phyloP scores from a whole-genome alignment of 345 rosid genomes.

The Eutrema japonicum region DNA sequence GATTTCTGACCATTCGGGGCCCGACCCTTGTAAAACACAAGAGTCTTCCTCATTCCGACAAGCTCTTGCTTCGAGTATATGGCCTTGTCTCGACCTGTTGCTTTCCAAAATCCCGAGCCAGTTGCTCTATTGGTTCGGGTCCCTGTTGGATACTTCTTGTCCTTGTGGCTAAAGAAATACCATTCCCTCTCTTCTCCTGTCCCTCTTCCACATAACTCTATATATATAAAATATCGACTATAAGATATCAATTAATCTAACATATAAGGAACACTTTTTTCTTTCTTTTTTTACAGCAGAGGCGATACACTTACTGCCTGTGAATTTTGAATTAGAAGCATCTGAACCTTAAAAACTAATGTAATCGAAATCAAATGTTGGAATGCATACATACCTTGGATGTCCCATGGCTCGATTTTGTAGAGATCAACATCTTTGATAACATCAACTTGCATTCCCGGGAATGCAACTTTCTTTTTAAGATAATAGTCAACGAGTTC shows the following conservation, averaged over 20 bases:
- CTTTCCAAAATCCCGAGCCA: constrained; percentile 98
- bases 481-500: constrained; percentile 84
- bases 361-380: not conserved
- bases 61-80: constrained; percentile 78
- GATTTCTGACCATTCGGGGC: constrained; percentile 97
- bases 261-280: not conserved
- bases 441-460: constrained; percentile 70
- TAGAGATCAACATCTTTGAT: constrained; percentile 82
- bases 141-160: constrained; percentile 97
- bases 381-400: constrained; percentile 56
- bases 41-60: constrained; percentile 96
- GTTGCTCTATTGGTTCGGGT: constrained; percentile 98
- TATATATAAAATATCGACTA: not conserved
- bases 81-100: constrained; percentile 97
- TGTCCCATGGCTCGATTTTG: constrained; percentile 87
- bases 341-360: not conserved
- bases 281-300: too few species aligned
- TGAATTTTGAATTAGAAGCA: not conserved
- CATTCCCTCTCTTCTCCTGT: constrained; percentile 88
- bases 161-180: constrained; percentile 97
- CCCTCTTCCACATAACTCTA: constrained; percentile 85
- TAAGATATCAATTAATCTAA: not conserved
- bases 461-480: constrained; percentile 61
- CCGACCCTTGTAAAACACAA: constrained; percentile 89
- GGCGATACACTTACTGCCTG: not conserved